phyloP scores from a whole-genome alignment of 495 filamentous ascomycete species.

The Amniculicola lignicola region DNA sequence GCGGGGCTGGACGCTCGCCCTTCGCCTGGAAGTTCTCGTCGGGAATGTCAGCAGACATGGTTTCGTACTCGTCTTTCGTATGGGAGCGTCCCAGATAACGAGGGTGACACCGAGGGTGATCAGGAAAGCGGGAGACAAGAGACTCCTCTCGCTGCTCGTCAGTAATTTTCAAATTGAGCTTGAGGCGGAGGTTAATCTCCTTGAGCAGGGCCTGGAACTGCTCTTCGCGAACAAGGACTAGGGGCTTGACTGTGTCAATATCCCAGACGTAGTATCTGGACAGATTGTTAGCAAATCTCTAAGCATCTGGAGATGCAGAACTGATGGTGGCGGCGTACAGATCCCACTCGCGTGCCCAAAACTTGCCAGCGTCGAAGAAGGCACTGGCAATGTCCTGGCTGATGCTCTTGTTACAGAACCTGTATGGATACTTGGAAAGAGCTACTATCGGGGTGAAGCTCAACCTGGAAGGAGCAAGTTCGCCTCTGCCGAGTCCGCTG shows the following conservation, averaged over 20 bases:
- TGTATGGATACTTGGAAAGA: slow-evolving; percentile 59
- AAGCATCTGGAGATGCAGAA: background rate
- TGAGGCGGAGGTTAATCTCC: slow-evolving; percentile 55
- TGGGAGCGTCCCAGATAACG: slow-evolving; percentile 59
- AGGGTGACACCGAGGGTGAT: slow-evolving; percentile 57
- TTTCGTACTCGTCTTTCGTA: slow-evolving; percentile 38
- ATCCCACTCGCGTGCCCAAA: slow-evolving; percentile 65
- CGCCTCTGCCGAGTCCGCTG: slow-evolving; percentile 18
- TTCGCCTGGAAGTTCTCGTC: slow-evolving; percentile 16
- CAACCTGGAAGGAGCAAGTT: slow-evolving; percentile 9
- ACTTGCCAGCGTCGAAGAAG: slow-evolving; percentile 57
- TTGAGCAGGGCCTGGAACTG: slow-evolving; percentile 60
- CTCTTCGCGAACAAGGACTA: slow-evolving; percentile 60
- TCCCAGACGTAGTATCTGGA: slow-evolving; percentile 67
- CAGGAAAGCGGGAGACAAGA: slow-evolving; percentile 57
- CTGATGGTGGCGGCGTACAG: slow-evolving; percentile 52
- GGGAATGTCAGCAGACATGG: slow-evolving; percentile 38
- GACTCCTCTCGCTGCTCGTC: slow-evolving; percentile 43
- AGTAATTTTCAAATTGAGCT: slow-evolving; percentile 50
- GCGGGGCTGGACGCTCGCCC: background rate
- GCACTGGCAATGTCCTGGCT: slow-evolving; percentile 48
- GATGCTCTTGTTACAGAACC: slow-evolving; percentile 51
- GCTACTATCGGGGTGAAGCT: slow-evolving; percentile 60
- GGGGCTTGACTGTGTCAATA: slow-evolving; percentile 41
- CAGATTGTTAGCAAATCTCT: background rate